phyloP scores from a whole-genome alignment of 257 asterid species.

The Jasminum sambac region DNA sequence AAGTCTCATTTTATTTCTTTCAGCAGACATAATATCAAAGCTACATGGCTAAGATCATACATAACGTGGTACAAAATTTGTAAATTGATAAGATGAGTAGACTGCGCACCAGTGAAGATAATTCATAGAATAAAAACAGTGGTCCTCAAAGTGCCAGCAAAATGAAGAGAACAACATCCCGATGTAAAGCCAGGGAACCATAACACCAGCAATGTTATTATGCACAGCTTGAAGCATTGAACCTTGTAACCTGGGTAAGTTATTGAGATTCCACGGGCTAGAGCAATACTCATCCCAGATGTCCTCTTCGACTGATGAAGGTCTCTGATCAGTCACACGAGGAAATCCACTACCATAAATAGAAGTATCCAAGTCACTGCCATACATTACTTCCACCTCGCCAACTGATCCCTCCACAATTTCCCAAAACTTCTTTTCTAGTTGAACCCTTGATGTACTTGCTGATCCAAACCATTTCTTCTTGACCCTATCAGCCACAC shows the following conservation, averaged over 20 bases:
- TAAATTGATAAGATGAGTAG: slow-evolving; percentile 15
- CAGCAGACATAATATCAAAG: slow-evolving; percentile 15
- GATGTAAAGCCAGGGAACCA: slow-evolving; percentile 96
- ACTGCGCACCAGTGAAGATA: slow-evolving; percentile 87
- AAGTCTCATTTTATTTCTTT: neutral
- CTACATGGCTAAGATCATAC: slow-evolving; percentile 8
- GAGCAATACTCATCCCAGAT: slow-evolving; percentile 78
- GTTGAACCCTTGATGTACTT: slow-evolving; percentile 58
- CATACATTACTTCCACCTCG: slow-evolving; percentile 91
- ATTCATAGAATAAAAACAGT: slow-evolving; percentile 95
- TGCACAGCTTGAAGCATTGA: slow-evolving; percentile 88
- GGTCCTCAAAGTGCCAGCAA: slow-evolving; percentile 99
- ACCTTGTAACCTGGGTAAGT: slow-evolving; percentile 87
- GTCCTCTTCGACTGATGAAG: slow-evolving; percentile 52
- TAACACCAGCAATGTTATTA: slow-evolving; percentile 90
- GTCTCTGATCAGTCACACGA: slow-evolving; percentile 50
- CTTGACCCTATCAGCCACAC: slow-evolving; percentile 83
- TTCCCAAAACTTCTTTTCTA: slow-evolving; percentile 96
- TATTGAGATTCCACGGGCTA: slow-evolving; percentile 94
- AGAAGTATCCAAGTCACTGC: slow-evolving; percentile 93
- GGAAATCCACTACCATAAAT: slow-evolving; percentile 94
- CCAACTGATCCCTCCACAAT: slow-evolving; percentile 91
- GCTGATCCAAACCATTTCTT: slow-evolving; percentile 86
- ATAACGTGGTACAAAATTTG: slow-evolving; percentile 10
- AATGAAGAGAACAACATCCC: slow-evolving; percentile 95